Evolutionary conservation across 148 eudicot species (phyloP).

Genomic region (Persicaria maculosa): DNA sequence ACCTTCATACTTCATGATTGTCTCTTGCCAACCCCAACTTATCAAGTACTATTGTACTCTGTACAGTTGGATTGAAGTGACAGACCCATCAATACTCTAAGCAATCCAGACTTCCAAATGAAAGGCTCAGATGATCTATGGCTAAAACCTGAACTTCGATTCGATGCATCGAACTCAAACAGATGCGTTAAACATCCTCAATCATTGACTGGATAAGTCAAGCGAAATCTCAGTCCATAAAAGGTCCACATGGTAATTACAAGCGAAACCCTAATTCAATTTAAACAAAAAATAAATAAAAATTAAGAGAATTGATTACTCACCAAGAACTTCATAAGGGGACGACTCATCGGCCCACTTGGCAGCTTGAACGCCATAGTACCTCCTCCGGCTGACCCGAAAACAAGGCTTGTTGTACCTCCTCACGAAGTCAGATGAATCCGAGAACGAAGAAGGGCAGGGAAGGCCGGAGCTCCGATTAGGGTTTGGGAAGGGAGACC

Average conservation of each 20-base stretch:
- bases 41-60: too few relatives aligned
- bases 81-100: not conserved
- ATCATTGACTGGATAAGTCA: not conserved
- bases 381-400: slow-evolving; percentile 37
- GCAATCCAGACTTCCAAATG: not conserved
- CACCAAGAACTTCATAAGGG: slow-evolving; percentile 87
- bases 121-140: not conserved
- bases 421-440: slow-evolving; percentile 15
- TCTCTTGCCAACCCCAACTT: not conserved
- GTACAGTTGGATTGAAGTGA: too few relatives aligned
- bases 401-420: slow-evolving; percentile 20
- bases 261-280: not conserved
- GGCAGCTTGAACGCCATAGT: slow-evolving; percentile 47
- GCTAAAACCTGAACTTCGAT: too few relatives aligned
- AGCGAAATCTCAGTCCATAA: not conserved
- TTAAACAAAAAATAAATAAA: not conserved
- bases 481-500: slow-evolving; percentile 29
- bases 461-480: slow-evolving; percentile 17
- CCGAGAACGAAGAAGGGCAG: slow-evolving; percentile 21
- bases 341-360: slow-evolving; percentile 70
- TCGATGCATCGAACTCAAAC: not conserved
- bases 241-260: not conserved
- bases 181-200: not conserved
- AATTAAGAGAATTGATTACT: not conserved
- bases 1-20: not conserved